Base-by-base conservation (phyloP, 2,329 filamentous ascomycete genomes). In the Fusarium penzigii region DNA sequence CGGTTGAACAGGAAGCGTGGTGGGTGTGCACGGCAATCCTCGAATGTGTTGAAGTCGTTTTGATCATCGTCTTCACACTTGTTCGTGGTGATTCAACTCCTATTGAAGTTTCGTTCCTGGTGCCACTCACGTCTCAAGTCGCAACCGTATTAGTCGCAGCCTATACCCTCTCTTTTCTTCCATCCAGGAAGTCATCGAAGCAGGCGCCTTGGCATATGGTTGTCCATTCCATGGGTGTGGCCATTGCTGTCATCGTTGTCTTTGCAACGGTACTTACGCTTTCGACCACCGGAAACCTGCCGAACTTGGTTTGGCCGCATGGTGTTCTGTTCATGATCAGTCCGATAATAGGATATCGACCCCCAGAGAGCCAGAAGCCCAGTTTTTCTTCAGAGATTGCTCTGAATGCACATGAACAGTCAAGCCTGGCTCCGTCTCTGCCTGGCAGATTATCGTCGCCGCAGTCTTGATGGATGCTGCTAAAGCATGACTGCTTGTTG, bases 361-460 rank as follows among this genome's bases (percentile, higher is more conserved):
- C 17, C 40, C 17, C 34, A 39, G 44, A 46, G 36, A 46, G 44
- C 32, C 34, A 17, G 5, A 16, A 46, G 40, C 44, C 34, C 8
- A 39, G 16, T 14, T n/a, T 39, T 39, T 17, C 39, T 46, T 46
- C 17, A 29, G 44, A 46, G 38, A 46, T 46, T 46, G 44, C 44
- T 20, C 44, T 39, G 17, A 16, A 9, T 39, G 14, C 17, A 46
- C 6, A 39, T 46, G 8, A 17, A 46, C 34, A 46, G 40, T 36
- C 34, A 17, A 46, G 44, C 44, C 20, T 9, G 44, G 44, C 16
- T 16, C 5, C 17, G 17, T 46, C 44, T 46, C 17, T 46, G 29
- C 29, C 11, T 46, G 16, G 8, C 13, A 39, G 32, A 6, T 46
- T 17, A 25, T 39, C 34, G 12, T 40, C 32, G 13, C 43, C 29